A percentile compares a stretch with the other conserved stretches of the same genome.
Conservation (phyloP, 108 stramenopile genomes). For the Pinguiococcus pyrenoidosus region DNA sequence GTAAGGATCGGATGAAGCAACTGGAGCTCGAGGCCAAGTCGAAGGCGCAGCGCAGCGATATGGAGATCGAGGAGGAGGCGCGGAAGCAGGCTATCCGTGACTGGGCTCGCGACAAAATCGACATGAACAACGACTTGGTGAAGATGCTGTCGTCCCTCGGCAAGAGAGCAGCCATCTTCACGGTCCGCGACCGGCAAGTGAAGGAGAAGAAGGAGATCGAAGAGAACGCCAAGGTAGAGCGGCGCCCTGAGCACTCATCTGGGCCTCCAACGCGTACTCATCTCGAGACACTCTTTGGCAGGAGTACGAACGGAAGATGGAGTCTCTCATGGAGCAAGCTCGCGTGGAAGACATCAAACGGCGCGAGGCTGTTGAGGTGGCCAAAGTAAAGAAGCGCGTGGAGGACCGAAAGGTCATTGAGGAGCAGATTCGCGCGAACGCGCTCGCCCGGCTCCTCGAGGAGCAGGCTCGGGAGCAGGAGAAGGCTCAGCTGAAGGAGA, state of each 20-base stretch:
- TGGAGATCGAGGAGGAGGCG: constrained; percentile 33
- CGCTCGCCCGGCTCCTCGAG: constrained; percentile 35
- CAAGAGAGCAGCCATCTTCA: constrained; percentile 53
- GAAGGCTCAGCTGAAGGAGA: constrained; percentile 47
- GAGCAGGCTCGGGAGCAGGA: constrained; percentile 64
- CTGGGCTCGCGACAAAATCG: constrained; percentile 50
- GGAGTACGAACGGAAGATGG: constrained; percentile 54
- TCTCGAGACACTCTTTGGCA: too few relatives aligned
- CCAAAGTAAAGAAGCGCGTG: constrained; percentile 42
- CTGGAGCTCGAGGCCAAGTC: constrained; percentile 47
- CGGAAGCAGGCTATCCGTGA: constrained; percentile 47
- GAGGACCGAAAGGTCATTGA: constrained; percentile 55
- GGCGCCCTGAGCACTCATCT: not conserved
- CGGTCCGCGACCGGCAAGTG: constrained; percentile 63
- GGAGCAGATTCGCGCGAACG: constrained; percentile 52
- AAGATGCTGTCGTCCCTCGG: constrained; percentile 52
- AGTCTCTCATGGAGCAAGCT: constrained; percentile 55
- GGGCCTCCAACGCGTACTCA: not conserved
- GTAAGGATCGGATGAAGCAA: constrained; percentile 49
- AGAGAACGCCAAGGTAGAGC: constrained; percentile 33
- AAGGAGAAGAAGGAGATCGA: constrained; percentile 42
- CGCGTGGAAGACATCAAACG: constrained; percentile 47
- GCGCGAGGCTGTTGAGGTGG: constrained; percentile 45
- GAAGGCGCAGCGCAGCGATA: constrained; percentile 34
- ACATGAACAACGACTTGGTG: constrained; percentile 49